These are phyloP conservation scores for Pseudogymnoascus sp. DNA, from an alignment of 2,329 filamentous ascomycete species.

Conservation along the genomic window DNA sequence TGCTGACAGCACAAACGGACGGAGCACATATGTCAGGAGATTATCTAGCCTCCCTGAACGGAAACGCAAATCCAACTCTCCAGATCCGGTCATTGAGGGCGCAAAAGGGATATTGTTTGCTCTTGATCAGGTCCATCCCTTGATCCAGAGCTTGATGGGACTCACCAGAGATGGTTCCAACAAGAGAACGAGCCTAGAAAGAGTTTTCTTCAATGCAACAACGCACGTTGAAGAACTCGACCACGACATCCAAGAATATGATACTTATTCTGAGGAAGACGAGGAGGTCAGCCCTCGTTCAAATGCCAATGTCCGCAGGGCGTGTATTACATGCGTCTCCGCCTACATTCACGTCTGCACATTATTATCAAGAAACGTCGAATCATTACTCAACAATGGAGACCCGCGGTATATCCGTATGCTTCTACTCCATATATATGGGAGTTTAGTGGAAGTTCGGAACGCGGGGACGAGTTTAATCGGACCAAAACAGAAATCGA, in stretches of 20 bases:
- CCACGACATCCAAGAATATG: conserved; percentile 56
- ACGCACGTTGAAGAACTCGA: conserved; percentile 60
- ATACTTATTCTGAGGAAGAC: conserved; percentile 43
- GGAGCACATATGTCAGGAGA: conserved; percentile 53
- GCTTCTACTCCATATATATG: conserved; percentile 56
- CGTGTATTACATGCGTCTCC: conserved; percentile 55
- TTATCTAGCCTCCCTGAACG: conserved; percentile 58
- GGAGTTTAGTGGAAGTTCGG: conserved; percentile 60
- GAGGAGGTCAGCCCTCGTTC: conserved; percentile 42
- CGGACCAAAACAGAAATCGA: conserved; percentile 14
- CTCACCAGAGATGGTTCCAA: conserved; percentile 53
- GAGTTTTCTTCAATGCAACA: conserved; percentile 62
- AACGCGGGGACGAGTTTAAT: conserved; percentile 26
- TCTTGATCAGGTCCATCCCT: conserved; percentile 60
- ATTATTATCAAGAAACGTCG: conserved; percentile 53
- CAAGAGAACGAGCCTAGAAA: conserved; percentile 57
- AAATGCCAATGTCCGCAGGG: conserved; percentile 57
- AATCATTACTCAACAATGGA: conserved; percentile 57
- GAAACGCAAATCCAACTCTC: conserved; percentile 52
- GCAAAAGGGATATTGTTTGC: conserved; percentile 62
- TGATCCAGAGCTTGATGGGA: conserved; percentile 58
- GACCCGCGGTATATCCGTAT: conserved; percentile 61
- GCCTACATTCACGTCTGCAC: conserved; percentile 61
- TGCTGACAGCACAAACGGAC: conserved; percentile 40
- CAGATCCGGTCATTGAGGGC: conserved; percentile 55